These are phyloP conservation scores for Kodamaea nitidulidarum DNA, from an alignment of 805 yeast genomes.

Conservation along the genomic window DNA sequence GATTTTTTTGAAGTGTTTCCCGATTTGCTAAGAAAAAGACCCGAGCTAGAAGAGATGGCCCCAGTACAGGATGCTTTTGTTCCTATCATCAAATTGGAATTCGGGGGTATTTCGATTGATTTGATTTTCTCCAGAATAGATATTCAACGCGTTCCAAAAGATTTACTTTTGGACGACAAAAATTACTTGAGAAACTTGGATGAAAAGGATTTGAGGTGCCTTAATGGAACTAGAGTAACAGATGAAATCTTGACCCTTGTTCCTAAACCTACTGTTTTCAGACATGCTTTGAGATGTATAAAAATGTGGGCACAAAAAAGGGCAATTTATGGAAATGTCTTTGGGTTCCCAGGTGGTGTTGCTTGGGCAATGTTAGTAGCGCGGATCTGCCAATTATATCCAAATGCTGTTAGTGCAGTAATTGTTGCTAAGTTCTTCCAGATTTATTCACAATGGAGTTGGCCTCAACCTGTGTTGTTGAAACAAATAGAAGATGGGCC, in stretches of 20 bases:
- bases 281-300: constrained; percentile 86
- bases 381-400: constrained; percentile 91
- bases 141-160: constrained; percentile 74
- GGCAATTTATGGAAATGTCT: constrained; percentile 89
- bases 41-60: constrained; percentile 85
- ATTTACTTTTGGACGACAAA: constrained; percentile 76
- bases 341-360: constrained; percentile 99
- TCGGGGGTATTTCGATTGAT: constrained; percentile 91
- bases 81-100: constrained; percentile 90
- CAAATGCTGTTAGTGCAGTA: constrained; percentile 91
- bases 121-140: constrained; percentile 80
- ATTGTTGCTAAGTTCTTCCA: constrained; percentile 86
- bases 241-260: constrained; percentile 88
- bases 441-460: constrained; percentile 84
- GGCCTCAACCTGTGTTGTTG: constrained; percentile 97
- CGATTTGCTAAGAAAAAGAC: constrained; percentile 60
- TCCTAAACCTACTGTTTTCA: constrained; percentile 89
- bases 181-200: constrained; percentile 82
- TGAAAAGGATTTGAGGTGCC: constrained; percentile 82
- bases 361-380: constrained; percentile 99
- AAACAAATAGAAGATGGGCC: constrained; percentile 97
- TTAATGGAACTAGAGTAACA: constrained; percentile 96
- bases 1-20: constrained; percentile 85
- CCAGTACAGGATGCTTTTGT: constrained; percentile 96
- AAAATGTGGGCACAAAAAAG: constrained; percentile 96